Evolutionary conservation across 2,329 filamentous ascomycete species (phyloP), one percentile per base, ranked within the genome.

Genomic region (Fusarium odoratissimum): DNA sequence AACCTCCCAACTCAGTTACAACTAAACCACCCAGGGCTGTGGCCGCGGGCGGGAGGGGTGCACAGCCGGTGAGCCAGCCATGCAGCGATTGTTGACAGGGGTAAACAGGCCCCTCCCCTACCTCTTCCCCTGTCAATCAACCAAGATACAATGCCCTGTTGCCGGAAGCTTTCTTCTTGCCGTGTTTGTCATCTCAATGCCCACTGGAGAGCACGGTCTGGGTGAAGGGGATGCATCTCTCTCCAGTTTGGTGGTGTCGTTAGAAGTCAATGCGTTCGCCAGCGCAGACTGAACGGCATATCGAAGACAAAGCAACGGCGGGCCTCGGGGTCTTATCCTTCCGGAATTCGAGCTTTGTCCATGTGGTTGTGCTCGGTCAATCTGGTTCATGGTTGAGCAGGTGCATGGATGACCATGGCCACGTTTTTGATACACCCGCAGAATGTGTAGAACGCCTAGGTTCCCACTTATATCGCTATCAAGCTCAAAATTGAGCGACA

Each of bases 41-140:
- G 70, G 70, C 70, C 70, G 45, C 57, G 72, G 73, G 57, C 63
- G 51, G 58, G 51, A 68, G 52, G 70, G 62, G 69, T 64, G 48
- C 69, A 63, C 64, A 69, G 72, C 75, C 75, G 73, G 75, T 76
- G 75, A 77, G 73, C 68, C 62, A 67, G 69, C 64, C 55, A 72
- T 76, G 71, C 75, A 75, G 65, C 41, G 40, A 62, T 67, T 48
- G 56, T 68, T 65, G 64, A 69, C 71, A 76, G 71, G 75, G 73
- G 69, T 77, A 61, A 51, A 44, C 46, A 58, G 59, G 63, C 46
- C 60, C 44, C 56, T 49, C 66, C 46, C 58, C 33, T 66, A 57
- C 60, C 56, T 45, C 25, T 57, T 48, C 61, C 69, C 66, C 64
- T 66, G 62, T 77, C 66, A 71, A 69, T 73, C 63, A 63, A 59